These are phyloP conservation scores for Cyberlindnera mississippiensis DNA, from an alignment of 805 yeast species.

Conservation along the genomic window DNA sequence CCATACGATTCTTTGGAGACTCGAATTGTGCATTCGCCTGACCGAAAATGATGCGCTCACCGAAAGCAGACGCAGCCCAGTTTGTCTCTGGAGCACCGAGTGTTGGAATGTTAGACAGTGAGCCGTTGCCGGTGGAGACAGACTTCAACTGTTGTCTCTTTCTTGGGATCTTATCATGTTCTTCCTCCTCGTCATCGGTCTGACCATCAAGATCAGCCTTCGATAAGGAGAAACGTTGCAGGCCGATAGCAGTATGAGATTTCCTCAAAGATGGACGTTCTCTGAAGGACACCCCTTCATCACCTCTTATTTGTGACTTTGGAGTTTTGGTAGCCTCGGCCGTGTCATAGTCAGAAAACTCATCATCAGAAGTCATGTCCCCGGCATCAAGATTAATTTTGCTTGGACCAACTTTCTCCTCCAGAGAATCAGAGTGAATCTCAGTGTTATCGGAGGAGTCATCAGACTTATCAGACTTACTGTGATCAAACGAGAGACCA, in stretches of 20 bases:
- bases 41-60: slow-evolving; percentile 34
- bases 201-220: slow-evolving; percentile 9
- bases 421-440: not conserved
- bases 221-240: slow-evolving; percentile 21
- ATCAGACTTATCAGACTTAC: not conserved
- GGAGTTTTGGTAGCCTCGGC: slow-evolving; percentile 24
- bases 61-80: slow-evolving; percentile 40
- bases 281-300: slow-evolving; percentile 1
- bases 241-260: slow-evolving; percentile 27
- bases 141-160: slow-evolving; percentile 22
- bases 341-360: slow-evolving; percentile 11
- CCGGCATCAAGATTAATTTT: slow-evolving; percentile 9
- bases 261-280: slow-evolving; percentile 23
- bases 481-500: slow-evolving; percentile 8
- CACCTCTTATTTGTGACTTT: slow-evolving; percentile 23
- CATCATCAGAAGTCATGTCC: slow-evolving; percentile 16
- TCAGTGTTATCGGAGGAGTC: slow-evolving; percentile 2
- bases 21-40: slow-evolving; percentile 18
- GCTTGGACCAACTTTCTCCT: slow-evolving; percentile 5
- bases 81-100: slow-evolving; percentile 36
- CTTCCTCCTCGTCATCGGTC: slow-evolving; percentile 14
- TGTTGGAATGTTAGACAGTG: slow-evolving; percentile 30
- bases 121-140: slow-evolving; percentile 18
- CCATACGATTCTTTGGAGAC: slow-evolving; percentile 15
- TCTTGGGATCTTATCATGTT: slow-evolving; percentile 15